A percentile compares a stretch with the other conserved stretches of the same genome.
These are phyloP conservation scores for Ophiostoma populinum DNA, from an alignment of 2,329 filamentous ascomycete species.

Conservation along the genomic window DNA sequence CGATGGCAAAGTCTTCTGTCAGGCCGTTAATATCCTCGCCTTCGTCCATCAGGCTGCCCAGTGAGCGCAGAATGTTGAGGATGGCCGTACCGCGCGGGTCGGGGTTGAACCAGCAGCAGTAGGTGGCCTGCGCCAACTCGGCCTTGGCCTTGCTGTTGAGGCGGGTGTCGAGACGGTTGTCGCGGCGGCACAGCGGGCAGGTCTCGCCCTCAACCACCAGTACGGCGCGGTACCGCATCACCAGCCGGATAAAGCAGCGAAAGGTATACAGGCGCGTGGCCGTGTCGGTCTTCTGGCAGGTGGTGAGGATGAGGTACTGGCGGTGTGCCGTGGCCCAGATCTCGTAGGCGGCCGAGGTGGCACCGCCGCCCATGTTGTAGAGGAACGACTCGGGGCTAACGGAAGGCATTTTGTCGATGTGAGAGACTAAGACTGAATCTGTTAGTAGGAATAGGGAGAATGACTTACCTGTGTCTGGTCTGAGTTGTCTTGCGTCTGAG, in stretches of 20 bases:
- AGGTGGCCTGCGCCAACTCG: neutral
- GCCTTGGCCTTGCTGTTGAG: neutral
- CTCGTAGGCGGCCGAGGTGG: slow-evolving; percentile 2
- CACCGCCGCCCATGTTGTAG: neutral
- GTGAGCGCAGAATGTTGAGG: neutral
- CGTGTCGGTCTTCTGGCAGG: neutral
- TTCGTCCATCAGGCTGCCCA: neutral
- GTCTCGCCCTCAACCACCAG: neutral
- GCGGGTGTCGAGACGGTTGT: neutral
- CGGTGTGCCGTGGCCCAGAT: slow-evolving; percentile 6
- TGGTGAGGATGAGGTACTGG: slow-evolving; percentile 1
- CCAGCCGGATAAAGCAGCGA: slow-evolving; percentile 3
- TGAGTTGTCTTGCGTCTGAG: neutral
- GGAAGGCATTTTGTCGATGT: neutral
- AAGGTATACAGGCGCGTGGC: neutral
- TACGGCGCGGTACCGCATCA: neutral
- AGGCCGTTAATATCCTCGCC: neutral
- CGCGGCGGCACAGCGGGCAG: slow-evolving; percentile 2
- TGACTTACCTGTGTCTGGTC: neutral
- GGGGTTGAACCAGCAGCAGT: slow-evolving; percentile 6
- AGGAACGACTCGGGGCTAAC: slow-evolving; percentile 1
- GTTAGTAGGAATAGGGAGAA: neutral
- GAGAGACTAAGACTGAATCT: neutral
- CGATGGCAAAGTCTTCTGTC: neutral
- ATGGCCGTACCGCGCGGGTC: neutral